phyloP scores from a whole-genome alignment of 495 filamentous ascomycete genomes.

The Cetradonia linearis region DNA sequence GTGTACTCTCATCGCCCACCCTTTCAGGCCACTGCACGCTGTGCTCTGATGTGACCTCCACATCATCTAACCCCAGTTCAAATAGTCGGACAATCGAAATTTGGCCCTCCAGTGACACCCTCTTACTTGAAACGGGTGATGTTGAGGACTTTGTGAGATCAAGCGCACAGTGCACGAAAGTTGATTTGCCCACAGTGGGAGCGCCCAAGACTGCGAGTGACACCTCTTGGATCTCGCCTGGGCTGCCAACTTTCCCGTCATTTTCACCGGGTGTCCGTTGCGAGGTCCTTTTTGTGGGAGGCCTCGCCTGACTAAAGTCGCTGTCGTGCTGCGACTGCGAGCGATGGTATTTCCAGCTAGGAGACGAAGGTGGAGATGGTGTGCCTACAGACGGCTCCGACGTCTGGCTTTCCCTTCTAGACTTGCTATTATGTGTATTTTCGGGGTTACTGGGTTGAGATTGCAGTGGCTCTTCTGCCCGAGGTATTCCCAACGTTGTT shows the following conservation, averaged over 20 bases:
- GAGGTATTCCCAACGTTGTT: slow-evolving; percentile 5
- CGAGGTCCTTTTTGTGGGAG: background rate
- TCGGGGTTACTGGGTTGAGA: background rate
- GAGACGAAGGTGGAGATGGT: background rate
- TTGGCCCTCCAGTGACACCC: slow-evolving; percentile 64
- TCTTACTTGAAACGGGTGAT: slow-evolving; percentile 52
- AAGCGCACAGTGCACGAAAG: slow-evolving; percentile 73
- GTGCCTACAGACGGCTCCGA: slow-evolving; percentile 1
- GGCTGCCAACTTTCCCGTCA: slow-evolving; percentile 1
- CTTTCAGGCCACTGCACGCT: slow-evolving; percentile 70
- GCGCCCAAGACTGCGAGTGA: slow-evolving; percentile 81
- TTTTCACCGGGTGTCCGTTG: background rate
- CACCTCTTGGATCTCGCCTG: slow-evolving; percentile 48
- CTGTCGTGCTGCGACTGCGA: slow-evolving; percentile 1
- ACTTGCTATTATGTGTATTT: background rate
- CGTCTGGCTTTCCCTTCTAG: slow-evolving; percentile 4
- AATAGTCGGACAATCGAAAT: slow-evolving; percentile 71
- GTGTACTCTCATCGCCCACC: slow-evolving; percentile 52
- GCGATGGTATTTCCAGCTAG: background rate
- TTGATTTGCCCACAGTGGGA: slow-evolving; percentile 75
- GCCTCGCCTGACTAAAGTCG: background rate
- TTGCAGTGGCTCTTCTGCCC: slow-evolving; percentile 2
- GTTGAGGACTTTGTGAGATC: slow-evolving; percentile 52
- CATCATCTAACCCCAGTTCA: slow-evolving; percentile 59
- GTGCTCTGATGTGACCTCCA: slow-evolving; percentile 56